Conservation (phyloP, 306 rosid species). For the Rosa rugosa region DNA sequence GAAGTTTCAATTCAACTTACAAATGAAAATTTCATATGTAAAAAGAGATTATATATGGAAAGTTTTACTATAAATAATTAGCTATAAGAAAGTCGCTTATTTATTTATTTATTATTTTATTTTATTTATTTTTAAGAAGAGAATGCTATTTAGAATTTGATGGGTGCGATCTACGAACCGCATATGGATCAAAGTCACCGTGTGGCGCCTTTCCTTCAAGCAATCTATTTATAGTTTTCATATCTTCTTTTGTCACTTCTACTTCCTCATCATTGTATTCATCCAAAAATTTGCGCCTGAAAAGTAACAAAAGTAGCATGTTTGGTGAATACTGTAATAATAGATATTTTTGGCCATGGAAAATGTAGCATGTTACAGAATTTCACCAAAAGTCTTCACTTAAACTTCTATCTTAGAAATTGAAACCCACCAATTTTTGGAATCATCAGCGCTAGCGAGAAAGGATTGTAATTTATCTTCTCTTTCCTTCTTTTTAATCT, state of each 20-base stretch:
- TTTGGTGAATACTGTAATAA: background rate
- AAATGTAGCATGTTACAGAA: background rate
- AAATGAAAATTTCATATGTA: conserved; percentile 7
- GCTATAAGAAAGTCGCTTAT: background rate
- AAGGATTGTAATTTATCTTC: conserved; percentile 73
- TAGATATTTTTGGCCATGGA: background rate
- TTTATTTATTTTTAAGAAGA: background rate
- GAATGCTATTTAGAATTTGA: background rate
- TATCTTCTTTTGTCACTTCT: conserved; percentile 64
- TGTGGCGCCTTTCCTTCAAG: conserved; percentile 79
- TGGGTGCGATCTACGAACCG: conserved; percentile 46
- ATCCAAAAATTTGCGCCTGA: conserved; percentile 79
- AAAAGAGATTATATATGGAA: background rate
- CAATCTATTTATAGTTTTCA: conserved; percentile 56
- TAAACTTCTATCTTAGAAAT: background rate
- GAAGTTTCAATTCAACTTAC: conserved; percentile 12
- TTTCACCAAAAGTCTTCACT: conserved; percentile 1
- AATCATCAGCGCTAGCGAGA: conserved; percentile 78
- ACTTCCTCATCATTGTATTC: conserved; percentile 81
- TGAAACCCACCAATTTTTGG: conserved; percentile 70
- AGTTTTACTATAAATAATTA: background rate
- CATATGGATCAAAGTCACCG: conserved; percentile 73
- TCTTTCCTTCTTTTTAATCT: conserved; percentile 71
- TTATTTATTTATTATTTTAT: background rate
- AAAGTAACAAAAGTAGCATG: conserved; percentile 15